These are phyloP conservation scores for Coleophoma cylindrospora DNA, from an alignment of 2,329 filamentous ascomycete species.

Conservation along the genomic window DNA sequence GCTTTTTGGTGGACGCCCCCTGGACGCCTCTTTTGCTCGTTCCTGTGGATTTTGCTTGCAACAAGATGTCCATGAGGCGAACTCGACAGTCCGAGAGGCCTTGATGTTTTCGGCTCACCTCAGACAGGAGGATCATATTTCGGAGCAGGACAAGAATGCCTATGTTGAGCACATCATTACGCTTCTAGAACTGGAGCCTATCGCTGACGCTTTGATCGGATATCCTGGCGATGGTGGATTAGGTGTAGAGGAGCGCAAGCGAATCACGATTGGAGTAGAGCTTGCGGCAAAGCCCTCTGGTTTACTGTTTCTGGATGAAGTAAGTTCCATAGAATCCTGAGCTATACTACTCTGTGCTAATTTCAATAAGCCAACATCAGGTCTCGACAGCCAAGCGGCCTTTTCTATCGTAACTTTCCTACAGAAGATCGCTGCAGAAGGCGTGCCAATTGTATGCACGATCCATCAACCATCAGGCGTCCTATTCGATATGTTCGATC, in stretches of 20 bases:
- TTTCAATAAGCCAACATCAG: slow-evolving; percentile 47
- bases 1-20: slow-evolving; percentile 62
- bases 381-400: slow-evolving; percentile 55
- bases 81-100: slow-evolving; percentile 79
- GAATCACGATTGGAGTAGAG: slow-evolving; percentile 53
- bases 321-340: no score
- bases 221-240: slow-evolving; percentile 41
- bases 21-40: slow-evolving; percentile 76
- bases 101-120: slow-evolving; percentile 79
- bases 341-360: no score
- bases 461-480: slow-evolving; percentile 47
- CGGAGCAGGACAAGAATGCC: slow-evolving; percentile 71
- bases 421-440: slow-evolving; percentile 48
- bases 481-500: slow-evolving; percentile 49
- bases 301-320: slow-evolving; percentile 20
- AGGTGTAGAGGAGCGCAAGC: slow-evolving; percentile 55
- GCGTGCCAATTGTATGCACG: slow-evolving; percentile 46
- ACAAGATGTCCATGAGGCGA: slow-evolving; percentile 80
- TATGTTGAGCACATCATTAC: slow-evolving; percentile 68
- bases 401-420: slow-evolving; percentile 57
- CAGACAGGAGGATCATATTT: slow-evolving; percentile 69
- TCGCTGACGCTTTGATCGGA: slow-evolving; percentile 58
- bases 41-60: slow-evolving; percentile 73
- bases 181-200: slow-evolving; percentile 60
- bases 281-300: slow-evolving; percentile 48